phyloP scores from a whole-genome alignment of 176 grass and related monocot species.

The Bolboschoenus planiculmis region DNA sequence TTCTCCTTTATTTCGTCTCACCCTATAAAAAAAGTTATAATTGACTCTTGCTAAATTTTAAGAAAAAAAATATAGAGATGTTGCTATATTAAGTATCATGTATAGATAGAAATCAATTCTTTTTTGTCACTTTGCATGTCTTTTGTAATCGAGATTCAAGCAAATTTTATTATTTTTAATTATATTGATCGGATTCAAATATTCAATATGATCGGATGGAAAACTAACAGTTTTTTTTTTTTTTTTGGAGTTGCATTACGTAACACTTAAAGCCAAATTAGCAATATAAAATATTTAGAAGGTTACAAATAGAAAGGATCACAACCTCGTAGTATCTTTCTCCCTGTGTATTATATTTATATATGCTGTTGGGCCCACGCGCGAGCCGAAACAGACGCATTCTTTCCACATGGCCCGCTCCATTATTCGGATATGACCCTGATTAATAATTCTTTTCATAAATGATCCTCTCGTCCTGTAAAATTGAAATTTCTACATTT shows the following conservation, averaged over 20 bases:
- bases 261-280: neutral
- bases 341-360: neutral
- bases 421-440: neutral
- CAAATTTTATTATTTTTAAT: too few species aligned
- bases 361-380: conserved; percentile 6
- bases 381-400: conserved; percentile 15
- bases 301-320: neutral
- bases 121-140: neutral
- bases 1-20: neutral
- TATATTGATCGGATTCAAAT: too few species aligned
- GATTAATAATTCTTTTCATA: neutral
- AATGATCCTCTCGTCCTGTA: neutral
- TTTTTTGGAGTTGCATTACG: too few species aligned
- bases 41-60: neutral
- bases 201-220: neutral
- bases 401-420: conserved; percentile 1
- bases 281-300: neutral
- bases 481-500: neutral
- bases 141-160: too few species aligned
- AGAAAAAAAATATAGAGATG: neutral
- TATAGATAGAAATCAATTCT: neutral
- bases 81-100: neutral
- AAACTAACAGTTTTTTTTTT: too few species aligned
- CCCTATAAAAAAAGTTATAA: neutral
- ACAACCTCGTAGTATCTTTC: neutral